Evolutionary conservation across 192 early-diverging fungal species (phyloP), one percentile per base, ranked within the genome.

Genomic region (Dispira simplex): DNA sequence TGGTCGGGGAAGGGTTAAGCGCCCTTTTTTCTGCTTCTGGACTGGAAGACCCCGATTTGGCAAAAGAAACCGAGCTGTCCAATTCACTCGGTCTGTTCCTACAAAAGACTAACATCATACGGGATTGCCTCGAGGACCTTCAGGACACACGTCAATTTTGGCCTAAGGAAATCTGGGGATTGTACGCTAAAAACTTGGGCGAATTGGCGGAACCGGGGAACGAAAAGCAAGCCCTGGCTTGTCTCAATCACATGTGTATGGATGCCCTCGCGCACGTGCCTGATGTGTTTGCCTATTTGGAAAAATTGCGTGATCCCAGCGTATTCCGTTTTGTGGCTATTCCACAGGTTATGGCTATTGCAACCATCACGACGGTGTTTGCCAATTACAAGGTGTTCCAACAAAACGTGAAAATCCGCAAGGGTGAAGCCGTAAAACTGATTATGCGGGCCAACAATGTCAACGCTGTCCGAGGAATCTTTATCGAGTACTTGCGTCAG

Each of bases 281-380:
- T 44, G 83, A 88, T 62, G 87, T 88, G 60, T 75, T 99, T 27
- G 87, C 84, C 49, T 99, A 98, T 71, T 75, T 99, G 72, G 72
- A 71, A 49, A 68, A 77, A 54, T 77, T 99, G 56, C 68, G 76
- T 54, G 86, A 97, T 63, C 85, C 81, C 25, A 82, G 84, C 1
- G 83, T 93, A 46, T 92, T 98, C 72, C 85, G 83, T 66, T 98
- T 98, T 71, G 91, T 90, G 68, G 97, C 97, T 14, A 99, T 99
- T 63, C 97, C 97, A n/a, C 95, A 99, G 80, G 86, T 96, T 18
- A 98, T 98, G 97, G 97, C 97, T 13, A 90, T 99, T 67, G 86
- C 97, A 27, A 89, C 94, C 2, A 71, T 99, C 20, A 77, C 82
- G 26, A 64, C 90, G 56, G 86, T 93, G 55, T 95, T 89, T 71